Conservation (phyloP, 345 rosid genomes). For the Lumnitzera racemosa region DNA sequence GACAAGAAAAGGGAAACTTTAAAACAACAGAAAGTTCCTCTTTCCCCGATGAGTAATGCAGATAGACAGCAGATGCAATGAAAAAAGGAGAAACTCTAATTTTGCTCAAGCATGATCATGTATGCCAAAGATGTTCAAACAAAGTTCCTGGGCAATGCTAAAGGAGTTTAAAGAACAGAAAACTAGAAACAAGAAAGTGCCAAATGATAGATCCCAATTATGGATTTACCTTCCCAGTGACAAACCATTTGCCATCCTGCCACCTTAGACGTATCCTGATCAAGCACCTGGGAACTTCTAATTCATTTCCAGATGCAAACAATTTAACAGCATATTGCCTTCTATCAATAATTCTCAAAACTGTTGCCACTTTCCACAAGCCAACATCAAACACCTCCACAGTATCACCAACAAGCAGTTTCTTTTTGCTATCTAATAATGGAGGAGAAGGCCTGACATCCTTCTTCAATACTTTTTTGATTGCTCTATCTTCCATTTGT, state of each 20-base stretch:
- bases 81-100: too few relatives aligned
- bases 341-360: slow-evolving; percentile 34
- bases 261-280: slow-evolving; percentile 60
- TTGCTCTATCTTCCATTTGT: slow-evolving; percentile 5
- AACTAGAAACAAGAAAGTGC: background rate
- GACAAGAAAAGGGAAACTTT: too few relatives aligned
- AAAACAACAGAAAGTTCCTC: too few relatives aligned
- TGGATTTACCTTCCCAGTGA: slow-evolving; percentile 42
- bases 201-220: background rate
- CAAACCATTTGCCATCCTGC: slow-evolving; percentile 51
- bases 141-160: too few relatives aligned
- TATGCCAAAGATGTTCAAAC: too few relatives aligned
- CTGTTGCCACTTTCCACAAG: slow-evolving; percentile 64
- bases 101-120: too few relatives aligned
- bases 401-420: slow-evolving; percentile 57
- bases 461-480: slow-evolving; percentile 18
- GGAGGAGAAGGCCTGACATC: slow-evolving; percentile 56
- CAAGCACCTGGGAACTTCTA: slow-evolving; percentile 32
- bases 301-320: slow-evolving; percentile 52
- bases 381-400: slow-evolving; percentile 50
- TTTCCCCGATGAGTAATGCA: too few relatives aligned
- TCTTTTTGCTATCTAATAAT: slow-evolving; percentile 14
- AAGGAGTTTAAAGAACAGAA: too few relatives aligned
- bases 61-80: too few relatives aligned
- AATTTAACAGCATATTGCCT: slow-evolving; percentile 40